Conservation (phyloP, 2,329 filamentous ascomycete genomes). For the Dothiorella sarmentorum region DNA sequence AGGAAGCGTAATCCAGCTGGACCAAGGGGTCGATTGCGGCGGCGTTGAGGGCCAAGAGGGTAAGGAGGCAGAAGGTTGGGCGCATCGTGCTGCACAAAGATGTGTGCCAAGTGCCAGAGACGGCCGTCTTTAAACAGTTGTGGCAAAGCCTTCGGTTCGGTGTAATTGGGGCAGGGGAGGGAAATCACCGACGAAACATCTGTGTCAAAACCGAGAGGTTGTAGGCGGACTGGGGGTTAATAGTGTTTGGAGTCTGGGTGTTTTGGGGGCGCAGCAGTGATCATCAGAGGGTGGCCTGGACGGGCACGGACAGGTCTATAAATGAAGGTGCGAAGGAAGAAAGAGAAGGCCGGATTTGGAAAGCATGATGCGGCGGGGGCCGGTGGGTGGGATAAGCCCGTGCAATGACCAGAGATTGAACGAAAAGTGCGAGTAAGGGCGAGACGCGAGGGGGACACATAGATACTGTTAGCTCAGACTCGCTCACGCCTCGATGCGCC, state of each 20-base stretch:
- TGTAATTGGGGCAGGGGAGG: background rate
- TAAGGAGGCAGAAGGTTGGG: background rate
- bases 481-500: background rate
- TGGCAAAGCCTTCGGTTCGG: background rate
- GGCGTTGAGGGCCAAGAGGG: background rate
- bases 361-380: slow-evolving; percentile 5
- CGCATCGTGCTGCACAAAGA: background rate
- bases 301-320: background rate
- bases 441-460: too few species aligned
- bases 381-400: background rate
- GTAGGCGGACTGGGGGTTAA: background rate
- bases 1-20: slow-evolving; percentile 64
- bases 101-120: background rate
- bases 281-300: background rate
- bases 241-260: background rate
- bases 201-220: background rate
- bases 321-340: slow-evolving; percentile 2
- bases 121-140: background rate
- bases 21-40: slow-evolving; percentile 46
- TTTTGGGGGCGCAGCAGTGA: background rate
- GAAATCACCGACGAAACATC: background rate
- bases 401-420: background rate
- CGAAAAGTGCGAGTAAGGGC: background rate
- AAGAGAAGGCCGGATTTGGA: background rate
- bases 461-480: too few species aligned